Conservation (phyloP, 352 stramenopile genomes). For the Phytopythium mirpurense region DNA sequence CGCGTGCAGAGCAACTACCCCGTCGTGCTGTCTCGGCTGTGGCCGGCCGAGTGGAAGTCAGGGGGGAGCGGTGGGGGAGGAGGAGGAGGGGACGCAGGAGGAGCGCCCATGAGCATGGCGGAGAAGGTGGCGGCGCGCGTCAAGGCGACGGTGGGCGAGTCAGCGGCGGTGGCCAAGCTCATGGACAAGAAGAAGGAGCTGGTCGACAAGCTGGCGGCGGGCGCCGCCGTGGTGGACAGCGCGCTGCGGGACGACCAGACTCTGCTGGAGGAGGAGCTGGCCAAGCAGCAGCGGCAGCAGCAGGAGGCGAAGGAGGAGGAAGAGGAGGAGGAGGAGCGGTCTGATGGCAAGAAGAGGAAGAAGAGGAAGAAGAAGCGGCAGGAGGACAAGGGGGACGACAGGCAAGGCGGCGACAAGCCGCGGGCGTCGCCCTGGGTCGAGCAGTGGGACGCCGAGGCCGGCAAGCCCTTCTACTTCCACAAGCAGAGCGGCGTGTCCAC, state of each 20-base stretch:
- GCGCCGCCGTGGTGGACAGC: constrained; percentile 58
- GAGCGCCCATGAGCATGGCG: constrained; percentile 27
- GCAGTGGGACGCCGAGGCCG: constrained; percentile 67
- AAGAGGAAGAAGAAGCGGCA: constrained; percentile 14
- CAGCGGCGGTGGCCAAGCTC: constrained; percentile 41
- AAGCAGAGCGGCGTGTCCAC: constrained; percentile 74
- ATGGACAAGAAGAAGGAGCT: constrained; percentile 72
- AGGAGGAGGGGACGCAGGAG: constrained; percentile 24
- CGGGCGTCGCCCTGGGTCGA: constrained; percentile 55
- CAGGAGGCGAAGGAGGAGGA: constrained; percentile 18
- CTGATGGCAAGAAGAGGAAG: constrained; percentile 18
- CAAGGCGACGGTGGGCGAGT: constrained; percentile 61
- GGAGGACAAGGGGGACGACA: constrained; percentile 17
- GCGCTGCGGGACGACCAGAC: constrained; percentile 63
- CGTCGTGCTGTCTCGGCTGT: constrained; percentile 69
- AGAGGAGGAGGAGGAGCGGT: constrained; percentile 2
- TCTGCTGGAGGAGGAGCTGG: constrained; percentile 52
- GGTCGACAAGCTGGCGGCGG: constrained; percentile 54
- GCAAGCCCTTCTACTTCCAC: constrained; percentile 88
- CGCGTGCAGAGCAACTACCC: constrained; percentile 85
- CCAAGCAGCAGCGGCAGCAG: constrained; percentile 35
- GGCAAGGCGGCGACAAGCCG: constrained; percentile 2
- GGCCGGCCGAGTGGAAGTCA: constrained; percentile 77
- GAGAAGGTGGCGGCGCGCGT: constrained; percentile 62
- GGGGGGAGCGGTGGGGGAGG: constrained; percentile 24